Percentiles rank a stretch among this genome's conserved stretches.
Evolutionary conservation across 306 rosid species (phyloP).

Genomic region (Lathyrus aphaca): DNA sequence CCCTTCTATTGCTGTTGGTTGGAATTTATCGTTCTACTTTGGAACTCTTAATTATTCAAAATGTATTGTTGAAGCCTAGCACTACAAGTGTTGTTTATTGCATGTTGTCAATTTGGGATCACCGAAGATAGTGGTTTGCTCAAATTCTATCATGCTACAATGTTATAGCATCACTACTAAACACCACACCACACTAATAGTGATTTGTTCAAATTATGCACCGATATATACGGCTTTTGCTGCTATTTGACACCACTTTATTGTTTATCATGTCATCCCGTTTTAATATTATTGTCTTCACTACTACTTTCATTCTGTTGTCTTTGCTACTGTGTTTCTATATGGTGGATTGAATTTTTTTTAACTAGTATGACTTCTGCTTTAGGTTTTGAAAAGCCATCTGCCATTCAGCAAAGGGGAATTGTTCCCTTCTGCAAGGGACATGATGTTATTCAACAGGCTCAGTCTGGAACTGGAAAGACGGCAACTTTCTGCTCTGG

Average conservation of each 20-base stretch:
- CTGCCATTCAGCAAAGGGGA: constrained; percentile 86
- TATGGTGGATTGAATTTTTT: background rate
- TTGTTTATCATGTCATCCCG: background rate
- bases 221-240: too few species aligned
- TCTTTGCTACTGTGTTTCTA: background rate
- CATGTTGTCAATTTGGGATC: too few species aligned
- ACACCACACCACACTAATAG: too few species aligned
- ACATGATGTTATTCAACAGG: constrained; percentile 86
- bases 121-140: too few species aligned
- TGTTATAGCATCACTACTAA: too few species aligned
- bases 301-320: background rate
- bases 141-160: too few species aligned
- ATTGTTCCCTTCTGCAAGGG: constrained; percentile 78
- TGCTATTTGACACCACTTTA: too few species aligned
- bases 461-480: constrained; percentile 87
- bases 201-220: too few species aligned
- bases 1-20: background rate
- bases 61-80: background rate
- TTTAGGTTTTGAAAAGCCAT: constrained; percentile 81
- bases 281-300: too few species aligned
- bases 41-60: background rate
- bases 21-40: background rate
- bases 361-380: constrained; percentile 9
- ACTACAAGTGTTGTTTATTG: background rate
- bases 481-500: constrained; percentile 85